These are phyloP conservation scores for Gossypium thurberi DNA, from an alignment of 345 rosid species.

Conservation along the genomic window DNA sequence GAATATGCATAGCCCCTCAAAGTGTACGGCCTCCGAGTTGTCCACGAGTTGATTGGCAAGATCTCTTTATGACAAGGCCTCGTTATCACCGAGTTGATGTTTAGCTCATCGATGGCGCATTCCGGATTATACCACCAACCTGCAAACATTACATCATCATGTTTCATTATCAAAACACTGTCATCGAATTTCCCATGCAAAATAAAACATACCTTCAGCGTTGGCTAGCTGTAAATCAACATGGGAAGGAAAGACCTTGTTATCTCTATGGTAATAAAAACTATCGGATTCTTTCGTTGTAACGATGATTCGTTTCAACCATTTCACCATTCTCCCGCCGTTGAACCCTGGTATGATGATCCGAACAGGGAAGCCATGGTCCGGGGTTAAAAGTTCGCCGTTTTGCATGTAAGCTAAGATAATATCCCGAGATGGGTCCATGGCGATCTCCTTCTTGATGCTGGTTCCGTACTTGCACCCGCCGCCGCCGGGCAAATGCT, in stretches of 20 bases:
- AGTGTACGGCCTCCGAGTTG: slow-evolving; percentile 73
- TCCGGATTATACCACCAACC: slow-evolving; percentile 97
- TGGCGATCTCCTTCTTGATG: slow-evolving; percentile 47
- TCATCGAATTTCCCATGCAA: not conserved
- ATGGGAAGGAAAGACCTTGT: slow-evolving; percentile 75
- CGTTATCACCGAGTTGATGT: slow-evolving; percentile 80
- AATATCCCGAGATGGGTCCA: slow-evolving; percentile 83
- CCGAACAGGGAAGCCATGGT: slow-evolving; percentile 87
- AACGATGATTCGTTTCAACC: slow-evolving; percentile 80
- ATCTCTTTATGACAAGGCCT: slow-evolving; percentile 81
- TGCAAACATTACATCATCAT: slow-evolving; percentile 16
- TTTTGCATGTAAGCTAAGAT: slow-evolving; percentile 89
- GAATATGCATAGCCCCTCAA: slow-evolving; percentile 80
- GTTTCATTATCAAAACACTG: not conserved
- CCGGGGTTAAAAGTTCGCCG: slow-evolving; percentile 69
- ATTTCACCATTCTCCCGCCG: slow-evolving; percentile 94
- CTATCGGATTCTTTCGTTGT: slow-evolving; percentile 68
- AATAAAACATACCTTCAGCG: slow-evolving; percentile 51
- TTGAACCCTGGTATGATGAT: slow-evolving; percentile 78
- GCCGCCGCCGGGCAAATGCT: slow-evolving; percentile 91
- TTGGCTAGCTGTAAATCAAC: slow-evolving; percentile 82
- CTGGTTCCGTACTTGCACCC: slow-evolving; percentile 93
- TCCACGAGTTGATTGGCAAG: slow-evolving; percentile 68
- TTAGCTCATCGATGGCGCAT: slow-evolving; percentile 72
- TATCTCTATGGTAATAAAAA: slow-evolving; percentile 73